Percentiles rank a stretch among this genome's conserved stretches.
These are phyloP conservation scores for Malassezia pachydermatis DNA, from an alignment of 1,284 basidiomycete genomes.

Conservation along the genomic window DNA sequence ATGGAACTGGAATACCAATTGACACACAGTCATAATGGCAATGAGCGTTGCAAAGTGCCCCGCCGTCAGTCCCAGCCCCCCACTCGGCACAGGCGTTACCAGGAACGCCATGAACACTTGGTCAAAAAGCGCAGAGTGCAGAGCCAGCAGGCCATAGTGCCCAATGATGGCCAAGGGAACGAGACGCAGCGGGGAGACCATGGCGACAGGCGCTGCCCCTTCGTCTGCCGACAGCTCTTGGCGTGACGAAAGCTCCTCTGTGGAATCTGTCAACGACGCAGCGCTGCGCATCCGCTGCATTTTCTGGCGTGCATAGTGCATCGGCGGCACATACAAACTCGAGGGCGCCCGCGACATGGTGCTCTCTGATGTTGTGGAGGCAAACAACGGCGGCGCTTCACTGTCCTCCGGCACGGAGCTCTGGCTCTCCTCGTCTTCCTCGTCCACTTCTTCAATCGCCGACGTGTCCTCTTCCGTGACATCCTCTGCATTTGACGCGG, in stretches of 20 bases:
- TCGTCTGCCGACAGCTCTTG: neutral
- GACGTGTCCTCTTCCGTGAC: conserved; percentile 50
- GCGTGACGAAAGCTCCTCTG: neutral
- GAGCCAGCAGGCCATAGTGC: conserved; percentile 43
- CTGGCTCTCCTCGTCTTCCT: conserved; percentile 40
- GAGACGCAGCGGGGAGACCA: conserved; percentile 24
- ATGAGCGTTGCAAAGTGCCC: conserved; percentile 48
- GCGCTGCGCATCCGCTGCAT: neutral
- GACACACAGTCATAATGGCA: conserved; percentile 42
- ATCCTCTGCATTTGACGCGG: conserved; percentile 61
- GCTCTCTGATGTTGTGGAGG: neutral
- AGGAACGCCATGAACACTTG: conserved; percentile 48
- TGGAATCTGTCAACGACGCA: neutral
- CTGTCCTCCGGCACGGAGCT: neutral
- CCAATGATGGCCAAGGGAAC: conserved; percentile 42
- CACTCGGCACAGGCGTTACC: conserved; percentile 40
- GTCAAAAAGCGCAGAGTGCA: conserved; percentile 47
- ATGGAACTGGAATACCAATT: conserved; percentile 38
- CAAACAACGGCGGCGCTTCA: conserved; percentile 3
- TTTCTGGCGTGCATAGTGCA: conserved; percentile 32
- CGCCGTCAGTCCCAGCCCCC: conserved; percentile 44
- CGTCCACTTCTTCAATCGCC: conserved; percentile 16
- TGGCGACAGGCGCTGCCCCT: neutral
- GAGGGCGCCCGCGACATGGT: neutral
- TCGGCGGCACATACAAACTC: conserved; percentile 28